Evolutionary conservation across 805 yeast species (phyloP).

Genomic region (Candida easanensis): DNA sequence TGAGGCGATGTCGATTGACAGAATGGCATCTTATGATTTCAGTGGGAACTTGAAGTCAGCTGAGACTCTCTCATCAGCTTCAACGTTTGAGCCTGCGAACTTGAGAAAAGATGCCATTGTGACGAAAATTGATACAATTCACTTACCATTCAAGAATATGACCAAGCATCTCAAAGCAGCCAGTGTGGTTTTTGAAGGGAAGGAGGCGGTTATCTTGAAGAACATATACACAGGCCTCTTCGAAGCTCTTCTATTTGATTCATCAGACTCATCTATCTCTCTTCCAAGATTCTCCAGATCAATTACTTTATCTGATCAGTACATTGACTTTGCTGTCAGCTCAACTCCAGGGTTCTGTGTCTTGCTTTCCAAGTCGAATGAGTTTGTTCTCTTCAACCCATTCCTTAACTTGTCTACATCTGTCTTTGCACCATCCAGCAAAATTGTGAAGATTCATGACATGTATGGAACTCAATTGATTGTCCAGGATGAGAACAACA

Average conservation of each 20-base stretch:
- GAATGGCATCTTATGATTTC: constrained; percentile 43
- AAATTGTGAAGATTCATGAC: constrained; percentile 9
- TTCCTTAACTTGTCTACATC: constrained; percentile 48
- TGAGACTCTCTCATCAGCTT: constrained; percentile 39
- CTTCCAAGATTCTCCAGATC: constrained; percentile 34
- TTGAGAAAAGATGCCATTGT: constrained; percentile 68
- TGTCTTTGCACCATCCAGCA: constrained; percentile 18
- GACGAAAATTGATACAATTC: constrained; percentile 50
- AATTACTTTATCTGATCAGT: constrained; percentile 30
- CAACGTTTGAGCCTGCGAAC: constrained; percentile 33
- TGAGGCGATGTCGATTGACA: constrained; percentile 39
- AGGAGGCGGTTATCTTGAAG: constrained; percentile 60
- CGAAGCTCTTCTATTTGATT: constrained; percentile 48
- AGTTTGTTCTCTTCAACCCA: constrained; percentile 50
- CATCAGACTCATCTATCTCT: constrained; percentile 29
- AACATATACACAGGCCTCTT: constrained; percentile 42
- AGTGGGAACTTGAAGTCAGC: constrained; percentile 43
- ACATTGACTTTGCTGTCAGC: constrained; percentile 37
- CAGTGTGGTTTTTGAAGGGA: constrained; percentile 44
- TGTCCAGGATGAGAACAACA: constrained; percentile 6
- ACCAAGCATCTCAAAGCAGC: constrained; percentile 32
- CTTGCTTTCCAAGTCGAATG: constrained; percentile 35
- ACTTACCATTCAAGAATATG: constrained; percentile 32
- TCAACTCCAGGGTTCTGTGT: constrained; percentile 43
- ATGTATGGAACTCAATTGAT: constrained; percentile 19